phyloP scores from a whole-genome alignment of 1,284 basidiomycete species.

The Malassezia sp. region DNA sequence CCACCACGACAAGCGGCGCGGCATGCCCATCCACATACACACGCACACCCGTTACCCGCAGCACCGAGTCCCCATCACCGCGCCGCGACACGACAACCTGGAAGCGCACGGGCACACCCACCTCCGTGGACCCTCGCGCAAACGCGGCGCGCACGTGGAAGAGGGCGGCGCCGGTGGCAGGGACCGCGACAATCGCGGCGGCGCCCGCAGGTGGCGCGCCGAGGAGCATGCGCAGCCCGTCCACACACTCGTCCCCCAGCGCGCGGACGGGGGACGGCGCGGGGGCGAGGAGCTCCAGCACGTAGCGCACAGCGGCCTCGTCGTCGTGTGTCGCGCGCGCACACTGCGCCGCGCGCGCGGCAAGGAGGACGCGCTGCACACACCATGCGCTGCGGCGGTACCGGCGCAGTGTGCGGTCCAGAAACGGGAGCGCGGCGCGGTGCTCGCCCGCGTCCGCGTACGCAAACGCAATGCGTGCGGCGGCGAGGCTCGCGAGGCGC shows the following conservation, averaged over 20 bases:
- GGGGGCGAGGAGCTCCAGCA: not conserved
- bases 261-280: not conserved
- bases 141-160: not conserved
- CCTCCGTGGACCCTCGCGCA: not conserved
- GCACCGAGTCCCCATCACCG: no score
- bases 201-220: not conserved
- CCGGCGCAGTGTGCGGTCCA: constrained; percentile 27
- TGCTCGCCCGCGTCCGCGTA: constrained; percentile 22
- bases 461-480: constrained; percentile 24
- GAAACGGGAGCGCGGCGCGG: constrained; percentile 28
- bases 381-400: constrained; percentile 18
- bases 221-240: not conserved
- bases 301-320: not conserved
- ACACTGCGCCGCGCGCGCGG: not conserved
- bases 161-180: not conserved
- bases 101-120: not conserved
- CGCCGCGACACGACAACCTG: no score
- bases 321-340: not conserved
- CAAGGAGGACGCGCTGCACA: not conserved
- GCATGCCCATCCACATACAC: no score
- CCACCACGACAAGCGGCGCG: no score
- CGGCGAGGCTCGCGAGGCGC: constrained; percentile 23
- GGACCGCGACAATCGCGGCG: not conserved
- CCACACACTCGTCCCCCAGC: not conserved
- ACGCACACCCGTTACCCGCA: no score